Percentiles rank a stretch among this genome's conserved stretches.
phyloP scores from a whole-genome alignment of 805 yeast species.

The Wickerhamiella vanderwaltii region DNA sequence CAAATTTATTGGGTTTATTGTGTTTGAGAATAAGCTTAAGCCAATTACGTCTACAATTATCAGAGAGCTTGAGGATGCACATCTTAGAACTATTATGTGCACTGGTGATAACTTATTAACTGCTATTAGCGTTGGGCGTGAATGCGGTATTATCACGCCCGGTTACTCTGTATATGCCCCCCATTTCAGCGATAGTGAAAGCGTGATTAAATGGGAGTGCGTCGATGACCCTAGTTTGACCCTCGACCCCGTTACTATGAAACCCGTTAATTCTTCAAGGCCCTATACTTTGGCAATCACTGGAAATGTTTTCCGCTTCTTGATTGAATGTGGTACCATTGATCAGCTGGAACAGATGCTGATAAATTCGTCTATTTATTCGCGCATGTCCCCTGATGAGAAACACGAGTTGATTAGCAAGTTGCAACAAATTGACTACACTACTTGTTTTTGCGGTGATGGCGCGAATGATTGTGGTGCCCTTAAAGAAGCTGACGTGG shows the following conservation, averaged over 20 bases:
- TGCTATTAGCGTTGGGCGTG: slow-evolving; percentile 84
- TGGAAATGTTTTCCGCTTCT: slow-evolving; percentile 78
- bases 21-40: slow-evolving; percentile 86
- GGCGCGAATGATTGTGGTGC: slow-evolving; percentile 99
- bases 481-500: slow-evolving; percentile 92
- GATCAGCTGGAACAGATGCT: slow-evolving; percentile 43
- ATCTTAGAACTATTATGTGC: slow-evolving; percentile 82
- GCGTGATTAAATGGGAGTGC: slow-evolving; percentile 32
- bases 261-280: slow-evolving; percentile 30
- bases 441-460: slow-evolving; percentile 96
- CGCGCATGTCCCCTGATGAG: slow-evolving; percentile 98
- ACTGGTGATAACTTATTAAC: slow-evolving; percentile 95
- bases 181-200: slow-evolving; percentile 33
- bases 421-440: slow-evolving; percentile 71
- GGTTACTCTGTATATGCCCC: slow-evolving; percentile 51
- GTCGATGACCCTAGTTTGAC: slow-evolving; percentile 34
- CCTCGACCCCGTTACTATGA: slow-evolving; percentile 54
- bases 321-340: slow-evolving; percentile 42
- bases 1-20: slow-evolving; percentile 72
- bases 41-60: slow-evolving; percentile 52
- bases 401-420: slow-evolving; percentile 90
- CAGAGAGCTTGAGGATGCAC: slow-evolving; percentile 47
- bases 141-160: slow-evolving; percentile 52
- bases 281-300: slow-evolving; percentile 67
- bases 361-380: slow-evolving; percentile 65